A percentile compares a stretch with the other conserved stretches of the same genome.
Evolutionary conservation across 2,329 filamentous ascomycete species (phyloP).

Genomic region (Trichoderma cornu-damae): DNA sequence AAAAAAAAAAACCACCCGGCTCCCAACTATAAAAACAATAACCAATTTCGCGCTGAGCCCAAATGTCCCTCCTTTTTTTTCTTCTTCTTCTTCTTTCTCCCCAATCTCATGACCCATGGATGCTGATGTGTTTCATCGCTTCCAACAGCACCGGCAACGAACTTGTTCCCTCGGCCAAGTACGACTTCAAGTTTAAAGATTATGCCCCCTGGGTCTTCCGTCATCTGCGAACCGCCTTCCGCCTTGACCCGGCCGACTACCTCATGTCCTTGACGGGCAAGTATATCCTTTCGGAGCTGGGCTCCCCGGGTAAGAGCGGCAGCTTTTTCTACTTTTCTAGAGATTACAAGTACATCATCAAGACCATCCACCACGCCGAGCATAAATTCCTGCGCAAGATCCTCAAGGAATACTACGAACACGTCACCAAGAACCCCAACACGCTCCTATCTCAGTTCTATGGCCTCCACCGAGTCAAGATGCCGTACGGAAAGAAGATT

Average conservation of each 20-base stretch:
- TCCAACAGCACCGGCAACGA: slow-evolving; percentile 78
- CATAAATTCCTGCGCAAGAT: slow-evolving; percentile 82
- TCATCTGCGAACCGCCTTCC: slow-evolving; percentile 79
- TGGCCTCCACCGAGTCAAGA: slow-evolving; percentile 93
- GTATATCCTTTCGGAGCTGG: slow-evolving; percentile 95
- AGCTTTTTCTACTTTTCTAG: slow-evolving; percentile 99
- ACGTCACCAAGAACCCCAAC: slow-evolving; percentile 90
- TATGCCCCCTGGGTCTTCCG: slow-evolving; percentile 99
- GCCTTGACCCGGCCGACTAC: slow-evolving; percentile 93
- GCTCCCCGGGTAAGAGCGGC: slow-evolving; percentile 94
- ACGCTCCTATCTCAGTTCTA: slow-evolving; percentile 97
- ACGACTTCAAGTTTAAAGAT: slow-evolving; percentile 99
- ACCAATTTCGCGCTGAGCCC: neutral
- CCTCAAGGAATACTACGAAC: slow-evolving; percentile 85
- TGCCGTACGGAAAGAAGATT: slow-evolving; percentile 95
- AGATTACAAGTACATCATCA: slow-evolving; percentile 99
- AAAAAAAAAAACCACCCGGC: accelerated
- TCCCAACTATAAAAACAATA: neutral
- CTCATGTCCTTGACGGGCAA: slow-evolving; percentile 97
- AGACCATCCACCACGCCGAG: slow-evolving; percentile 95
- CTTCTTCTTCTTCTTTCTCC: neutral
- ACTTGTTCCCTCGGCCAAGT: slow-evolving; percentile 94
- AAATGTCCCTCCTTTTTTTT: neutral
- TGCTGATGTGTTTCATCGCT: neutral
- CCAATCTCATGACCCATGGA: neutral